Evolutionary conservation across 345 rosid species (phyloP).

Genomic region (Odontarrhena argentea): DNA sequence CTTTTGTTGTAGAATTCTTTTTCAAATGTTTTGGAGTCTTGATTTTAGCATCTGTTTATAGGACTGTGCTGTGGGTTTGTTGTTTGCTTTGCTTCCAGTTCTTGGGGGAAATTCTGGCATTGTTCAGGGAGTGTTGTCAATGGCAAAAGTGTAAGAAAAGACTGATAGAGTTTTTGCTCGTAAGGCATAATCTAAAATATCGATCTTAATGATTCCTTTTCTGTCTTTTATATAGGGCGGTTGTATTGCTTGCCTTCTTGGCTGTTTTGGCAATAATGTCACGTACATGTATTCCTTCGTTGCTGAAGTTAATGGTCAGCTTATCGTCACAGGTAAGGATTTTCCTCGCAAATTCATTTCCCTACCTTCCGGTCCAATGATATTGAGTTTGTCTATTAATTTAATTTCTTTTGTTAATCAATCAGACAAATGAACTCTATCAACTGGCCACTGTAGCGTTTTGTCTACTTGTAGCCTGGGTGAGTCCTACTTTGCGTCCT

Average conservation of each 20-base stretch:
- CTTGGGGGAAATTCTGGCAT: slow-evolving; percentile 83
- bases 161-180: not conserved
- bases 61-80: slow-evolving; percentile 96
- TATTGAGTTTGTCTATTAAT: slow-evolving; percentile 10
- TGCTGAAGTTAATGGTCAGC: slow-evolving; percentile 85
- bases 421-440: slow-evolving; percentile 74
- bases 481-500: slow-evolving; percentile 40
- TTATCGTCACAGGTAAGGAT: slow-evolving; percentile 69
- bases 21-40: slow-evolving; percentile 26
- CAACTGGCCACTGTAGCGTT: slow-evolving; percentile 80
- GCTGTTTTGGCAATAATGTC: slow-evolving; percentile 65
- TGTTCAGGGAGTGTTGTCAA: slow-evolving; percentile 74
- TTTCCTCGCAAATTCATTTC: slow-evolving; percentile 7
- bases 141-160: slow-evolving; percentile 78
- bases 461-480: slow-evolving; percentile 87
- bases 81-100: slow-evolving; percentile 91
- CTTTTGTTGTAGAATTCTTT: not conserved
- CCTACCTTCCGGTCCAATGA: slow-evolving; percentile 24
- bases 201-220: not conserved
- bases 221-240: slow-evolving; percentile 54
- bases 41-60: slow-evolving; percentile 39
- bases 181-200: slow-evolving; percentile 9
- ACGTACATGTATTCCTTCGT: slow-evolving; percentile 80
- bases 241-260: slow-evolving; percentile 71
- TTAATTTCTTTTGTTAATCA: slow-evolving; percentile 21